These are phyloP conservation scores for Aspergillus ustus DNA, from an alignment of 2,329 filamentous ascomycete genomes.

Conservation along the genomic window DNA sequence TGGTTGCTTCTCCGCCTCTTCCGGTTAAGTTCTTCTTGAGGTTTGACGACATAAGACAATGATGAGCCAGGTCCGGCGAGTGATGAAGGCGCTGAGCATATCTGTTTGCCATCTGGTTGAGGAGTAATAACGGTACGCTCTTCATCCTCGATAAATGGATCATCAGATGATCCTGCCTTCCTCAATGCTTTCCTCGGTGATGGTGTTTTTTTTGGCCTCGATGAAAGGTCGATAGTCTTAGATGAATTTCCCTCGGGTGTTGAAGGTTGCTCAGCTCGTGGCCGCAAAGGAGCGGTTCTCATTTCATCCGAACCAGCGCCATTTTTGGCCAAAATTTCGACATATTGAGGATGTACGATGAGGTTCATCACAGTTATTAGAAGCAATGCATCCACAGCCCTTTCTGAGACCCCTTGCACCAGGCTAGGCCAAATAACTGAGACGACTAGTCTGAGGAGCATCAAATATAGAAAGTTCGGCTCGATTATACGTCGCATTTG, in stretches of 20 bases:
- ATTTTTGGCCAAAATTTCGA: no score
- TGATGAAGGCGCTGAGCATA: not conserved
- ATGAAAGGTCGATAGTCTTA: not conserved
- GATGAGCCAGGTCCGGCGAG: not conserved
- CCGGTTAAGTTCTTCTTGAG: not conserved
- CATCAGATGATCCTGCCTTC: not conserved
- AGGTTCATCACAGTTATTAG: no score
- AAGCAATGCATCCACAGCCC: no score
- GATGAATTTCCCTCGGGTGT: not conserved
- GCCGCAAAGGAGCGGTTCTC: no score
- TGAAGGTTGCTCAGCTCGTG: not conserved
- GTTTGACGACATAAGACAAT: not conserved
- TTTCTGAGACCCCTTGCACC: no score
- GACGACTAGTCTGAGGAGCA: no score
- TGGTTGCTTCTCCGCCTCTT: not conserved
- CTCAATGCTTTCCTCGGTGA: not conserved
- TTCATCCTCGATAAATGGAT: no score
- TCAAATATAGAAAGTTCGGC: no score
- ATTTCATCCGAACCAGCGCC: no score
- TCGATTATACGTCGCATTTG: no score
- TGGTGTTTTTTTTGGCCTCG: not conserved
- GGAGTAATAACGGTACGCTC: not conserved
- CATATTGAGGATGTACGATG: no score
- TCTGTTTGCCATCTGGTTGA: not conserved
- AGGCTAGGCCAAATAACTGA: no score